Evolutionary conservation across 2,329 filamentous ascomycete species (phyloP).

Genomic region (Pyrenochaeta sp.): DNA sequence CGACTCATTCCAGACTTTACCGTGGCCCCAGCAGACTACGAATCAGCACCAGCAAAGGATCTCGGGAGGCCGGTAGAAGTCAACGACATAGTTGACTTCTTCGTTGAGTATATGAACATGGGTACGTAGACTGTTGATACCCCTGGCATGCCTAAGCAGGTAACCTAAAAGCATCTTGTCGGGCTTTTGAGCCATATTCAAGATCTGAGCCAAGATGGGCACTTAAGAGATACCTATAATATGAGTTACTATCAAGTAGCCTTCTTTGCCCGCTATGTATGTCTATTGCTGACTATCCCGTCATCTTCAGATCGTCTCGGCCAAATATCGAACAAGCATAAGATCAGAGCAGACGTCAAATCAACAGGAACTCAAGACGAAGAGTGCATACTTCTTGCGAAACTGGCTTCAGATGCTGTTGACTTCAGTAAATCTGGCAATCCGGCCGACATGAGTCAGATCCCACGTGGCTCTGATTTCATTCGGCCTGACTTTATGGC

Average conservation of each 20-base stretch:
- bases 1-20: not conserved
- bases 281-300: too few species aligned
- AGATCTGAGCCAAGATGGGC: too few species aligned
- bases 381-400: constrained; percentile 50
- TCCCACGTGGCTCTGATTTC: constrained; percentile 24
- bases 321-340: constrained; percentile 52
- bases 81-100: not conserved
- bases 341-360: constrained; percentile 51
- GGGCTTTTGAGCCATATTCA: too few species aligned
- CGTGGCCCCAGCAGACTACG: not conserved
- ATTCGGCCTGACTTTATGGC: constrained; percentile 64
- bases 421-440: constrained; percentile 43
- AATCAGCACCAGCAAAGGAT: not conserved
- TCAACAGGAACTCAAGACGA: constrained; percentile 33
- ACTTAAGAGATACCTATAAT: too few species aligned
- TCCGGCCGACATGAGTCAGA: constrained; percentile 20
- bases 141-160: too few species aligned
- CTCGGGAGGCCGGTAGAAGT: not conserved
- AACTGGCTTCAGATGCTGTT: constrained; percentile 46
- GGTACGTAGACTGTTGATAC: too few species aligned
- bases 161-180: too few species aligned
- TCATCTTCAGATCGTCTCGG: constrained; percentile 57
- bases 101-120: not conserved
- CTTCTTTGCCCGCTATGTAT: too few species aligned
- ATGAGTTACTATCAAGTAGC: too few species aligned